Base-by-base conservation (phyloP, 345 rosid genomes). In the Mangifera indica region DNA sequence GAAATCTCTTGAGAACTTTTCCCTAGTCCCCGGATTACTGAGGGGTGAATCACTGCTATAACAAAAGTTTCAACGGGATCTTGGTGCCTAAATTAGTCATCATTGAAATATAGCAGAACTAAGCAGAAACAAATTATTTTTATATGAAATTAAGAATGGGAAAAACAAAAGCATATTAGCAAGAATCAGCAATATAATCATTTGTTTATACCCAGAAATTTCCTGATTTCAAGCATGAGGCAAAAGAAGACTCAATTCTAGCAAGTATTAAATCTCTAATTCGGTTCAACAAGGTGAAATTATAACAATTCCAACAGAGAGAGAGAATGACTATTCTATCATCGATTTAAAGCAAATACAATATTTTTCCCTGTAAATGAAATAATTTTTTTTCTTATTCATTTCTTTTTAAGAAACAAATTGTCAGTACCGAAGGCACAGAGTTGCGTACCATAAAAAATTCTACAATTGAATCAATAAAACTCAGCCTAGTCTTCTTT, bases 391-490 rank as follows among this genome's bases (percentile, higher is more conserved):
- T 25, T 65, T 48, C 54, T 7, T 15, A 21, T 51, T 51, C 52
- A 49, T 34, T 67, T 20, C n/a, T 12, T 53, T 12, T 67, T 34
- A 29, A 52, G 7, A 53, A 67, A 67, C 60, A 51, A 67, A 67
- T 67, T 17, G 44, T 52, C 42, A 37, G 15, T 2, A 58, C 21
- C 60, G 10, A 18, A 20, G 20, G 34, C 26, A 18, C 2, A 29
- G 4, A n/a, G 48, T 10, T 15, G 20, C 18, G 10, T 67, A 66
- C 57, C 25, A 53, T 34, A 7, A 52, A 52, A 66, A 32, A 21
- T 67, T 18, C 71, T 51, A 53, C 18, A 26, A 1, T 52, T 54
- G n/a, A 12, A 67, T 67, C 70, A 49, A 49, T n/a, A 53, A 53
- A 20, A 2, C 24, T 0, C n/a, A 12, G n/a, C 4, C 64, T 37